Percentiles rank a stretch among this genome's conserved stretches.
Evolutionary conservation across 768 basidiomycete species (phyloP).

Genomic region (Russula foetens): DNA sequence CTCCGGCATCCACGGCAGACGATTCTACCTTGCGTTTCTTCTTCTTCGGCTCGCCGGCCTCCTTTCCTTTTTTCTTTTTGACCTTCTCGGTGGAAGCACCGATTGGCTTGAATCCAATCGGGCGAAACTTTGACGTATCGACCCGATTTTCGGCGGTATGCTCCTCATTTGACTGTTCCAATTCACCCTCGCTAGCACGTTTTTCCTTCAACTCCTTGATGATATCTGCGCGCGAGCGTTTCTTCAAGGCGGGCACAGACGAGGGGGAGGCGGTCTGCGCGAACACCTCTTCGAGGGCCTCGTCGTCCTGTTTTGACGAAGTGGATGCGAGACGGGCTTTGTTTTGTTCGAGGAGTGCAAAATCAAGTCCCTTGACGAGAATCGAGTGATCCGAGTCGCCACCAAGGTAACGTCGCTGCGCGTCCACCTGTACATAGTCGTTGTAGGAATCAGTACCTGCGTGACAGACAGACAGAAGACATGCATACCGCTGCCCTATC

Average conservation of each 20-base stretch:
- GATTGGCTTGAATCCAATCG: conserved; percentile 61
- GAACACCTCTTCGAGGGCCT: conserved; percentile 72
- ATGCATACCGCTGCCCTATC: conserved; percentile 51
- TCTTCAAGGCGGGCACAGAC: conserved; percentile 35
- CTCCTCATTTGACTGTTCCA: conserved; percentile 18
- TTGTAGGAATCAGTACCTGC: neutral
- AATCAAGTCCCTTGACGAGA: conserved; percentile 85
- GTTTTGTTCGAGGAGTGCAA: conserved; percentile 77
- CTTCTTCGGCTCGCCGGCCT: conserved; percentile 44
- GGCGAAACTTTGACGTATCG: conserved; percentile 35
- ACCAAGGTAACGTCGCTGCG: conserved; percentile 69
- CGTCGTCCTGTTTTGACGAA: conserved; percentile 58
- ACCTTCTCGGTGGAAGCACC: conserved; percentile 31
- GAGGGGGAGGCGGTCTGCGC: conserved; percentile 33
- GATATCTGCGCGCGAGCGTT: conserved; percentile 74
- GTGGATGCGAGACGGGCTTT: conserved; percentile 52
- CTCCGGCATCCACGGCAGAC: conserved; percentile 19
- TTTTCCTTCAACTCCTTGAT: conserved; percentile 65
- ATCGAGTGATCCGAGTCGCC: conserved; percentile 82
- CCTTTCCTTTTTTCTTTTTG: conserved; percentile 45
- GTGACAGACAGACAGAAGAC: neutral
- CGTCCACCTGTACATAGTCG: conserved; percentile 46
- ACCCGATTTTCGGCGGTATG: conserved; percentile 33
- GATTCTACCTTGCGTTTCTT: conserved; percentile 45
- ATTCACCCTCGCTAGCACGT: conserved; percentile 26